phyloP scores from a whole-genome alignment of 2,329 filamentous ascomycete genomes.

The Epichloe gansuensis region DNA sequence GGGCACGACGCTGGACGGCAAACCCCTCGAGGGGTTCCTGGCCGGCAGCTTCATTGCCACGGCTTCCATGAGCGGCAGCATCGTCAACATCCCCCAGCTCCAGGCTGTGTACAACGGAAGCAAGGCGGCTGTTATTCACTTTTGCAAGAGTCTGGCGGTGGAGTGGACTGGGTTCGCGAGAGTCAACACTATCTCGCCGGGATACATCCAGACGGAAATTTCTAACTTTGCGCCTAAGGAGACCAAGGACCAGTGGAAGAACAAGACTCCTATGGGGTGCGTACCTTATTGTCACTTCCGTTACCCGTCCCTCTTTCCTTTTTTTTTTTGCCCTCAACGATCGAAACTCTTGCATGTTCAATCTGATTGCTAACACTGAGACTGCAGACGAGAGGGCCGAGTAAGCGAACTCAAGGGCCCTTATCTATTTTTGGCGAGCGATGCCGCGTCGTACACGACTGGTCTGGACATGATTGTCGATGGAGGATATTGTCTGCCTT shows the following conservation, averaged over 20 bases:
- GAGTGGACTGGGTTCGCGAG: conserved; percentile 68
- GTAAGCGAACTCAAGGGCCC: conserved; percentile 68
- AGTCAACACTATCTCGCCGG: conserved; percentile 59
- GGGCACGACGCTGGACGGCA: conserved; percentile 48
- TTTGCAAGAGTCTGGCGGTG: conserved; percentile 56
- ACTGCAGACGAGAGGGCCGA: conserved; percentile 50
- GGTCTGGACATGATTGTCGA: conserved; percentile 63
- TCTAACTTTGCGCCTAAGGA: conserved; percentile 50
- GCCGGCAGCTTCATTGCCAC: conserved; percentile 66
- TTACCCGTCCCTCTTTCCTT: neutral
- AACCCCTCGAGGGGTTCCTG: conserved; percentile 45
- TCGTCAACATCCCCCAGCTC: conserved; percentile 64
- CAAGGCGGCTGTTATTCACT: conserved; percentile 51
- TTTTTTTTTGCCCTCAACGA: neutral
- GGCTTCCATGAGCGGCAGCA: conserved; percentile 64
- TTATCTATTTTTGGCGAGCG: conserved; percentile 69
- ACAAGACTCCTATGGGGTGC: conserved; percentile 67
- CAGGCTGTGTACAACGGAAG: conserved; percentile 64
- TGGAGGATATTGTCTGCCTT: conserved; percentile 53
- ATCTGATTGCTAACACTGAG: neutral
- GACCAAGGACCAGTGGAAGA: conserved; percentile 60
- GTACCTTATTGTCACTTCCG: conserved; percentile 5
- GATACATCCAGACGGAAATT: conserved; percentile 66
- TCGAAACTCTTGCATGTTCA: neutral
- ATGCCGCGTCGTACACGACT: conserved; percentile 73